Evolutionary conservation across 2,329 filamentous ascomycete species (phyloP).

Genomic region (Didymella glomerata): DNA sequence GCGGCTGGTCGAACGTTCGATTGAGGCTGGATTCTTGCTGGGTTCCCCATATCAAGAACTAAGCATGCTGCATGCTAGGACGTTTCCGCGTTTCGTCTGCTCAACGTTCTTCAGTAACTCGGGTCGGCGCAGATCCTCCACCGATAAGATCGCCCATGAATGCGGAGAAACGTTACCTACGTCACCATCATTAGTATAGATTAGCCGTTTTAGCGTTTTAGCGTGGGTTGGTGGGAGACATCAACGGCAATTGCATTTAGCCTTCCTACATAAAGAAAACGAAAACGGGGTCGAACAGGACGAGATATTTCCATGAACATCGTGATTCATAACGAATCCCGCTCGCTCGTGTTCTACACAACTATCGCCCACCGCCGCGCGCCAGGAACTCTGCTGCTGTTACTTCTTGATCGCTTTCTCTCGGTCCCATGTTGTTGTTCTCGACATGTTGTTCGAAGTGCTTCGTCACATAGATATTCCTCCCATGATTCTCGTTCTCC

Average conservation of each 20-base stretch:
- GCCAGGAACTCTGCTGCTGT: conserved; percentile 6
- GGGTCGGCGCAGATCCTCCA: neutral
- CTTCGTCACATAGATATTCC: conserved; percentile 26
- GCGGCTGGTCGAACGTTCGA: neutral
- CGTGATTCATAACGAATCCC: neutral
- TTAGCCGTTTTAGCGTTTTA: conserved; percentile 1
- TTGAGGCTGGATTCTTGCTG: neutral
- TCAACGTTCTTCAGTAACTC: neutral
- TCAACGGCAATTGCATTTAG: neutral
- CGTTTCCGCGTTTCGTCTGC: neutral
- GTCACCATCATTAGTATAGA: neutral
- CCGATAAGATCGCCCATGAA: neutral
- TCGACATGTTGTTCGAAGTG: conserved; percentile 26
- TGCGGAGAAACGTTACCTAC: neutral
- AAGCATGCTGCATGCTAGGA: neutral
- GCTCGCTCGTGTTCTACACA: neutral
- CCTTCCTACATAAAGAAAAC: neutral
- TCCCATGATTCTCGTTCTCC: conserved; percentile 18
- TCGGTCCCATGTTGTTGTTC: neutral
- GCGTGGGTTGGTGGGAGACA: neutral
- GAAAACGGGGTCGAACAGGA: neutral
- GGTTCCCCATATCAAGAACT: neutral
- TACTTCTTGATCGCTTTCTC: conserved; percentile 24
- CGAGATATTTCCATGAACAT: neutral
- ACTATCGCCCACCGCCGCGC: neutral